Base-by-base conservation (phyloP, 805 yeast species). In the Cephaloascus albidus region DNA sequence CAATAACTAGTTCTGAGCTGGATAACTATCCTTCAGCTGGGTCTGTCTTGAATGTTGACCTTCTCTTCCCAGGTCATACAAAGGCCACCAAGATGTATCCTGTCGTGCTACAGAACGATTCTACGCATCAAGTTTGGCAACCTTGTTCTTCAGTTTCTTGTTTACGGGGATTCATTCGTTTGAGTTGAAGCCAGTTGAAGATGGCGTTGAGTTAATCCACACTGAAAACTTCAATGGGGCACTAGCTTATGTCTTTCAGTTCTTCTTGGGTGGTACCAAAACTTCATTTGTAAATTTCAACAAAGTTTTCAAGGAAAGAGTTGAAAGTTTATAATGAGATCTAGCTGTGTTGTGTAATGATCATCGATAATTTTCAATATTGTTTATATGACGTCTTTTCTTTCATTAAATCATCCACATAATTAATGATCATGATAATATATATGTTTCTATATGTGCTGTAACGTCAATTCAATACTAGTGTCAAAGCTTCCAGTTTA, bases 231-330 rank as follows among this genome's bases (percentile, higher is more conserved):
- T 23, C 12, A 23, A 23, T 23, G 28, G 28, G 6, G 28, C 12
- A 8, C 12, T 23, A 12, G 12, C 28, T 23, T 23, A 23, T 23
- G 28, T 23, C 6, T 23, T 48, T 33, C 28, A 68, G 49, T 37
- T 61, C 64, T n/a, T 58, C 55, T 10, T 66, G 63, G 23, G 74
- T 50, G 4, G 62, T 44, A 46, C 58, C 50, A 42, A 68, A 56
- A 42, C 74, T 49, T 52, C 75, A 46, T 47, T 63, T 65, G 43
- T 55, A 46, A 44, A 23, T 6, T 23, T 23, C 12, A 23, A 23
- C 28, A 12, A 23, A 12, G 28, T 12, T 23, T 23, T 23, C 10
- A 23, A 23, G 28, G 28, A 6, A 8, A 23, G 12, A 23, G 28
- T 12, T 23, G 28, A 23, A 23, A 23, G 28, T 12, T 8, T 23